phyloP scores from a whole-genome alignment of 2,329 filamentous ascomycete species.

The Fusarium nanum region DNA sequence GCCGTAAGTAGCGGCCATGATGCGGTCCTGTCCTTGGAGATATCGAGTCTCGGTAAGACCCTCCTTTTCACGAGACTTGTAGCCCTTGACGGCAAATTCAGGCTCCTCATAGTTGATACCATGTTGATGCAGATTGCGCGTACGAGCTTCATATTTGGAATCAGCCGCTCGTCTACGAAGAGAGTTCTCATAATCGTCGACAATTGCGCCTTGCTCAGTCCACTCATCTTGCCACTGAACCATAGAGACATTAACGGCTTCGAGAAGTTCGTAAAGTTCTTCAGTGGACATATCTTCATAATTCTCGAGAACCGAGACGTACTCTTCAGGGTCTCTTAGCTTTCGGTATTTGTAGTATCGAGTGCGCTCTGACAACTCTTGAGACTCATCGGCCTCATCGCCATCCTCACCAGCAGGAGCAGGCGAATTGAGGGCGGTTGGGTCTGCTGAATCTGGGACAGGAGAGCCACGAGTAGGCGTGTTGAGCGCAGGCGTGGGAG shows the following conservation, averaged over 20 bases:
- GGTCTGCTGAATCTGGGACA: conserved; percentile 53
- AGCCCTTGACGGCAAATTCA: conserved; percentile 67
- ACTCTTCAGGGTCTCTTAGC: conserved; percentile 63
- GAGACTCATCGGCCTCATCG: conserved; percentile 53
- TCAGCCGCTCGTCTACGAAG: conserved; percentile 63
- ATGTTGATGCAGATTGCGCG: conserved; percentile 55
- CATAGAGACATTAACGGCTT: conserved; percentile 59
- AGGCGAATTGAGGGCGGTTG: conserved; percentile 54
- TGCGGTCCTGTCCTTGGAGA: conserved; percentile 65
- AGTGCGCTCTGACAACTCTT: conserved; percentile 47
- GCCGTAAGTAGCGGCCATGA: conserved; percentile 69
- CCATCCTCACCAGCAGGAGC: conserved; percentile 53
- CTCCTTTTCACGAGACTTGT: conserved; percentile 60
- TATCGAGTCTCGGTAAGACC: conserved; percentile 59
- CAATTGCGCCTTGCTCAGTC: conserved; percentile 60
- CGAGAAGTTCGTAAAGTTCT: conserved; percentile 59
- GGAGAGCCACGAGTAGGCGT: conserved; percentile 56
- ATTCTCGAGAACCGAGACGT: conserved; percentile 61
- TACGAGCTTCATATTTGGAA: conserved; percentile 59
- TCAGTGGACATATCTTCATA: conserved; percentile 60
- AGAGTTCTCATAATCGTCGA: conserved; percentile 69
- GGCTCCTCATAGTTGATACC: conserved; percentile 60
- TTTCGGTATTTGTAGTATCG: conserved; percentile 61
- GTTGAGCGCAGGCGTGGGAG: conserved; percentile 53
- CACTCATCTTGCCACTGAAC: conserved; percentile 67